A percentile compares a stretch with the other conserved stretches of the same genome.
Evolutionary conservation across 441 rosid genomes (phyloP).

Genomic region (Flueggea neowawraea): DNA sequence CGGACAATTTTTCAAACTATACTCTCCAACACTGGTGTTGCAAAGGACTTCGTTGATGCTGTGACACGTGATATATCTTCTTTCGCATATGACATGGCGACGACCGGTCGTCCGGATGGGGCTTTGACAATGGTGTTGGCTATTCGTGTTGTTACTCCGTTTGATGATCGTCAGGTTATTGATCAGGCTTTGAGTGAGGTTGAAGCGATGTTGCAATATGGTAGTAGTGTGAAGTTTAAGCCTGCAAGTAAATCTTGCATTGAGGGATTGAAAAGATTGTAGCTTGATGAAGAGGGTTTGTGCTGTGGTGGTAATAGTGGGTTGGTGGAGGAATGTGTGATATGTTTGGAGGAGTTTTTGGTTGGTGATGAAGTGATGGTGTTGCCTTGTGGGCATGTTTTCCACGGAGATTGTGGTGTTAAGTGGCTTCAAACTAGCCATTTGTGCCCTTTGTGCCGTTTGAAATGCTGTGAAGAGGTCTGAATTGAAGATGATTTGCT

Average conservation of each 20-base stretch:
- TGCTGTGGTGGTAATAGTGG: neutral
- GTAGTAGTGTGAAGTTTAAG: conserved; percentile 4
- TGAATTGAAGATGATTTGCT: too few relatives aligned
- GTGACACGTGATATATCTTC: conserved; percentile 6
- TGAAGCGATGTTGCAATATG: neutral
- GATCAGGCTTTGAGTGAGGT: conserved; percentile 5
- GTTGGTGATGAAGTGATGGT: conserved; percentile 1
- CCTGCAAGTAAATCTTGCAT: conserved; percentile 16
- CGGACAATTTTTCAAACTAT: neutral
- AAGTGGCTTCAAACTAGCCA: conserved; percentile 21
- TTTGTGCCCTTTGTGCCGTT: conserved; percentile 23
- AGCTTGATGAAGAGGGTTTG: neutral
- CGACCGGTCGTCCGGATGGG: neutral
- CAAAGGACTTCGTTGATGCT: conserved; percentile 9
- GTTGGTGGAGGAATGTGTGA: neutral
- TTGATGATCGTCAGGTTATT: conserved; percentile 11
- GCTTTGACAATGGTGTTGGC: conserved; percentile 5
- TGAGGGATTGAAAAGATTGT: conserved; percentile 11
- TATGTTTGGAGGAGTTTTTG: conserved; percentile 18
- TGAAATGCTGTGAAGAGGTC: conserved; percentile 5
- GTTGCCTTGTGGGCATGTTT: conserved; percentile 23
- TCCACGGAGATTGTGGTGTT: conserved; percentile 14
- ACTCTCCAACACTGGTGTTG: conserved; percentile 8
- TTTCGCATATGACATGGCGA: conserved; percentile 10
- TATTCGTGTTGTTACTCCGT: conserved; percentile 4